A percentile compares a stretch with the other conserved stretches of the same genome.
phyloP scores from a whole-genome alignment of 345 rosid species.

The Eucalyptus urophylla region DNA sequence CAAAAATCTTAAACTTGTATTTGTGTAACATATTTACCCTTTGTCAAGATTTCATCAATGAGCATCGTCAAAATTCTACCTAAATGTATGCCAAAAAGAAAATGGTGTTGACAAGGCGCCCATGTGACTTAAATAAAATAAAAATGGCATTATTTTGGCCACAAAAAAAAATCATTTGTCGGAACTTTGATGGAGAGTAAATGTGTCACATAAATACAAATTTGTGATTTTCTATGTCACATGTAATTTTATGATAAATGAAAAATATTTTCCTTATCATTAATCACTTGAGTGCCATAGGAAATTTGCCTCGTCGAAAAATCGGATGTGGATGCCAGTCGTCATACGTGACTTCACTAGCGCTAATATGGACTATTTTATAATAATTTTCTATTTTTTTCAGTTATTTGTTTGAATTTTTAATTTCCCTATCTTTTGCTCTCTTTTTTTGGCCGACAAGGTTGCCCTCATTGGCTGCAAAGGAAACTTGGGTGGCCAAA shows the following conservation, averaged over 20 bases:
- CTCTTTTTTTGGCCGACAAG: no score
- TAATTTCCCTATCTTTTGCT: no score
- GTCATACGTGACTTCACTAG: no score
- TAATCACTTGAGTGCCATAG: no score
- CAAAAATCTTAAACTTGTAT: background rate
- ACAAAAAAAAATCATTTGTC: background rate
- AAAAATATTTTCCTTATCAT: background rate
- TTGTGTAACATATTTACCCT: background rate
- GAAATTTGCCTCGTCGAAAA: no score
- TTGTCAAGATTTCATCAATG: background rate
- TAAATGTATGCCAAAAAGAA: background rate
- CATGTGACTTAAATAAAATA: background rate
- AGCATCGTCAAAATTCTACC: background rate
- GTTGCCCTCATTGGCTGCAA: no score
- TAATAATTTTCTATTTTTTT: no score
- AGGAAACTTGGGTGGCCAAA: no score
- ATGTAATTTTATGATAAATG: background rate
- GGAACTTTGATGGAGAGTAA: background rate
- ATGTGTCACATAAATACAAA: background rate
- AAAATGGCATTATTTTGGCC: background rate
- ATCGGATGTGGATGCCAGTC: no score
- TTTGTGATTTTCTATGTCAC: background rate
- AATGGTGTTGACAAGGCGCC: background rate
- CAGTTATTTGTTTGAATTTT: no score
- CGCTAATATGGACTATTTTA: no score